A percentile compares a stretch with the other conserved stretches of the same genome.
phyloP scores from a whole-genome alignment of 106 monocot species.

The Posidonia australis region DNA sequence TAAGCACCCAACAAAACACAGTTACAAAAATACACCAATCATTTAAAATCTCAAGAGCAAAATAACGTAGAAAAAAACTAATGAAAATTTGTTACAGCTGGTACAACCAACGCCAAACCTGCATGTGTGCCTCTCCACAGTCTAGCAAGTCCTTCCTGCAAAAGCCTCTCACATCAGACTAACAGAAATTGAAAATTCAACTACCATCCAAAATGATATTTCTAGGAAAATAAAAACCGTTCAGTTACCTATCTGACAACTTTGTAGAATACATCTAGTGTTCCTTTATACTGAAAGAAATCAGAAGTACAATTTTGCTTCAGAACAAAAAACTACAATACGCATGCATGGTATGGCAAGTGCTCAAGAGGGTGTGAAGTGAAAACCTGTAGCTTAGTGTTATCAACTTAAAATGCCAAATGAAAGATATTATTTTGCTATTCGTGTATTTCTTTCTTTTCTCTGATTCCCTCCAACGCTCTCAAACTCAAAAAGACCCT shows the following conservation, averaged over 20 bases:
- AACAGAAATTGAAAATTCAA: background rate
- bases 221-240: background rate
- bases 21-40: no score
- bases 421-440: no score
- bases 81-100: slow-evolving; percentile 38
- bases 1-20: no score
- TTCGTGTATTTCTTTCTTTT: no score
- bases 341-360: slow-evolving; percentile 66
- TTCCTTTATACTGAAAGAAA: slow-evolving; percentile 95
- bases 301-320: slow-evolving; percentile 66
- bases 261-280: slow-evolving; percentile 89
- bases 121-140: slow-evolving; percentile 92
- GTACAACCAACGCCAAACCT: slow-evolving; percentile 64
- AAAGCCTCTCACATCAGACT: background rate
- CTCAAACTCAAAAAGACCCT: no score
- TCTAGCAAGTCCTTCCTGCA: slow-evolving; percentile 75
- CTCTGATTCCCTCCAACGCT: no score
- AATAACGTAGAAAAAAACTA: background rate
- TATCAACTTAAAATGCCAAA: no score
- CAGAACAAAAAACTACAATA: slow-evolving; percentile 59
- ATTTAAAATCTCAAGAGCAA: background rate
- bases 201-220: background rate
- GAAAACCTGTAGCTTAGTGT: no score
- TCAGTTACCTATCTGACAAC: slow-evolving; percentile 88
- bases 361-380: no score